Percentiles rank a stretch among this genome's conserved stretches.
These are phyloP conservation scores for Cystobasidium slooffiae DNA, from an alignment of 1,284 basidiomycete genomes.

Conservation along the genomic window DNA sequence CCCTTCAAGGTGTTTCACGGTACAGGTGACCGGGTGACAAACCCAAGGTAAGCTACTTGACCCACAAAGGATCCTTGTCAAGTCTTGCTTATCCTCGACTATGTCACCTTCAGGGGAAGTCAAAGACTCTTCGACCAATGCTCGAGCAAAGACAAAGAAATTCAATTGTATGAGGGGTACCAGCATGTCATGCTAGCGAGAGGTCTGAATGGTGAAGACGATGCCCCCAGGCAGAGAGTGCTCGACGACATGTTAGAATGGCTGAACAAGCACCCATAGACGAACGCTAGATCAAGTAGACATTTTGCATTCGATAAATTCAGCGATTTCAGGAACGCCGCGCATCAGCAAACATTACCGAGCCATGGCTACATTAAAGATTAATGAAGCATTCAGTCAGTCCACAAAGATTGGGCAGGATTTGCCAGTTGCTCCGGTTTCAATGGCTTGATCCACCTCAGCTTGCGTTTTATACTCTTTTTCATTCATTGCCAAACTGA, in stretches of 20 bases:
- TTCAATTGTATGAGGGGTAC: slow-evolving; percentile 48
- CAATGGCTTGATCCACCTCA: no score
- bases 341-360: background rate
- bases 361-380: no score
- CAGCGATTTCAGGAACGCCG: background rate
- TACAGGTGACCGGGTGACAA: slow-evolving; percentile 40
- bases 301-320: background rate
- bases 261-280: slow-evolving; percentile 45
- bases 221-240: slow-evolving; percentile 49
- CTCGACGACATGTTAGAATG: slow-evolving; percentile 51
- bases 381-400: no score
- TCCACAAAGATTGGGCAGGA: no score
- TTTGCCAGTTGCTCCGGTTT: no score
- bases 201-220: slow-evolving; percentile 51
- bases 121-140: slow-evolving; percentile 33
- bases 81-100: background rate
- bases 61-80: background rate
- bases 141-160: slow-evolving; percentile 40
- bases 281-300: background rate
- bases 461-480: no score
- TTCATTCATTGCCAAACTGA: no score
- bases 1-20: slow-evolving; percentile 54
- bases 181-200: slow-evolving; percentile 51
- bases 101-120: background rate
- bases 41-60: slow-evolving; percentile 1